A percentile compares a stretch with the other conserved stretches of the same genome.
phyloP scores from a whole-genome alignment of 1,284 basidiomycete species.

The Cutaneotrichosporon spelunceum region DNA sequence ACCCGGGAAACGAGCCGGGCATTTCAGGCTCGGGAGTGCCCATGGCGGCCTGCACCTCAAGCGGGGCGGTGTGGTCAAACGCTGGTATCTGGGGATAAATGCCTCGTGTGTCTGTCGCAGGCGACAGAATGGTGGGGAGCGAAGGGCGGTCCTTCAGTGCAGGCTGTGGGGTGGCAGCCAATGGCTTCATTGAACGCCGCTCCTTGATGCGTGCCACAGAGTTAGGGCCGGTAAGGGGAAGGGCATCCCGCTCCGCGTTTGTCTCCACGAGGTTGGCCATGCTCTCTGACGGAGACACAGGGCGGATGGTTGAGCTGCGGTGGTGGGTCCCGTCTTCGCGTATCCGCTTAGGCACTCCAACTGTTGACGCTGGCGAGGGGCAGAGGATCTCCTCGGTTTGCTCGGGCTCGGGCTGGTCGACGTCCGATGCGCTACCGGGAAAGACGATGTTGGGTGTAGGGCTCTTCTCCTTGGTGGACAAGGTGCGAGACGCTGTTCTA shows the following conservation, averaged over 20 bases:
- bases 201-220: conserved; percentile 32
- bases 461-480: conserved; percentile 12
- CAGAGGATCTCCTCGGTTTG: conserved; percentile 26
- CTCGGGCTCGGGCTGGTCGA: conserved; percentile 9
- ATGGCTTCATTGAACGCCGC: conserved; percentile 37
- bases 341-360: conserved; percentile 42
- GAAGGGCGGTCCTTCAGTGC: conserved; percentile 30
- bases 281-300: conserved; percentile 33
- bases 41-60: conserved; percentile 5
- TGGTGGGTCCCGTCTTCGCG: conserved; percentile 26
- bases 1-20: conserved; percentile 15
- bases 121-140: conserved; percentile 33
- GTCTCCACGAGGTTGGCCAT: not conserved
- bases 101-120: not conserved
- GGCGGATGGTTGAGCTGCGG: conserved; percentile 41
- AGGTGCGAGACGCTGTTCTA: conserved; percentile 19
- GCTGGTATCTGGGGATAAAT: conserved; percentile 4
- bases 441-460: conserved; percentile 6
- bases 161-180: conserved; percentile 7
- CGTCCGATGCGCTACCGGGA: not conserved
- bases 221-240: conserved; percentile 35
- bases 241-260: conserved; percentile 26
- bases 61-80: not conserved
- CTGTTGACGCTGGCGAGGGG: conserved; percentile 44
- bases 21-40: conserved; percentile 6